These are phyloP conservation scores for Poa annua DNA, from an alignment of 176 grass and related monocot species.

Conservation along the genomic window DNA sequence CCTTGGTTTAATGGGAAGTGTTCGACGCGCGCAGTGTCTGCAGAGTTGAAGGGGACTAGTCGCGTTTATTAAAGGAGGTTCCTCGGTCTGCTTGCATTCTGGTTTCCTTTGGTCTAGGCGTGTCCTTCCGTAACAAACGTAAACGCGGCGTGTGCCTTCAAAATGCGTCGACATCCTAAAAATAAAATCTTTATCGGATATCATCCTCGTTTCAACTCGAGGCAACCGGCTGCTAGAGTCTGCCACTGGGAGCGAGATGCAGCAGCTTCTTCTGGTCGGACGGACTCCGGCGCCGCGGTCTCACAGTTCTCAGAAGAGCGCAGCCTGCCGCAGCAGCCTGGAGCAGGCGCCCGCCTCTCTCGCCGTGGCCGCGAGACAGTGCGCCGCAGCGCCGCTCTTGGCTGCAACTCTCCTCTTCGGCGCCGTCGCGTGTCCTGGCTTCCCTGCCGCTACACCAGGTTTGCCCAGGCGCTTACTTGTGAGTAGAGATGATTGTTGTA, in stretches of 20 bases:
- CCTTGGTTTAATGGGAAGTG: neutral
- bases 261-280: neutral
- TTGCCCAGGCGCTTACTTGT: neutral
- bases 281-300: neutral
- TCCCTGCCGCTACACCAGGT: constrained; percentile 50
- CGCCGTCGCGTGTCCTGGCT: constrained; percentile 16
- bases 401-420: constrained; percentile 60
- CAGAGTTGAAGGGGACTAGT: neutral
- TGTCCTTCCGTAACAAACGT: too few relatives aligned
- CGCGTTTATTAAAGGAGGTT: neutral
- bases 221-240: neutral
- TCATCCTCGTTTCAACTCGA: neutral
- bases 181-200: too few relatives aligned
- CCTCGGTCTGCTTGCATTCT: neutral
- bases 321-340: neutral
- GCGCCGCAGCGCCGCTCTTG: constrained; percentile 48
- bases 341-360: neutral
- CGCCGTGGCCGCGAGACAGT: neutral
- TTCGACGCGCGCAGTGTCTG: neutral
- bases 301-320: neutral
- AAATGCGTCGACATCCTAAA: too few relatives aligned
- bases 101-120: too few relatives aligned
- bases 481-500: neutral
- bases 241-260: constrained; percentile 25
- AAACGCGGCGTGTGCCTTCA: too few relatives aligned